Conservation (phyloP, 495 filamentous ascomycete species). For the Penicillium simplicissimum region DNA sequence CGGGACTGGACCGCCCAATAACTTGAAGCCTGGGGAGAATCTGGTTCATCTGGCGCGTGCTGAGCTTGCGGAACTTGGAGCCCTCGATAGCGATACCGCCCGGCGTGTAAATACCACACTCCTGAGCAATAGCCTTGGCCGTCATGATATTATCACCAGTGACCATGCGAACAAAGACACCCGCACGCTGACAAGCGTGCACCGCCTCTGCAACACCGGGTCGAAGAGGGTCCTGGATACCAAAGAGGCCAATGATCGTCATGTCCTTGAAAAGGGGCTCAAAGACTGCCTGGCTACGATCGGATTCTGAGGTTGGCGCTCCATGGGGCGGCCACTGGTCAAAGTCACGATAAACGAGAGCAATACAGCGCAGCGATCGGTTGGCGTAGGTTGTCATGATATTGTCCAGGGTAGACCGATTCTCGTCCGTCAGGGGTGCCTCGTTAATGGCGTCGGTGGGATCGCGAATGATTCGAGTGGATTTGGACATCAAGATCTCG, state of each 20-base stretch:
- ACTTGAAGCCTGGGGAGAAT: slow-evolving; percentile 78
- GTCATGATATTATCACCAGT: slow-evolving; percentile 86
- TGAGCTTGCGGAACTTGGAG: slow-evolving; percentile 73
- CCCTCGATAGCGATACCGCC: slow-evolving; percentile 84
- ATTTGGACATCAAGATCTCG: slow-evolving; percentile 76
- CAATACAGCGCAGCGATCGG: slow-evolving; percentile 84
- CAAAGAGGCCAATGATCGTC: slow-evolving; percentile 75
- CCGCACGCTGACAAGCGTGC: slow-evolving; percentile 69
- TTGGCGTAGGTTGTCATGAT: slow-evolving; percentile 77
- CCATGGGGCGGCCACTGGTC: slow-evolving; percentile 81
- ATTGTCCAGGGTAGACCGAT: slow-evolving; percentile 58
- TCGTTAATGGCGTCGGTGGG: slow-evolving; percentile 61
- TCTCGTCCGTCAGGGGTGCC: slow-evolving; percentile 55
- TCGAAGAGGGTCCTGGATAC: slow-evolving; percentile 86
- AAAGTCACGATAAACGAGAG: slow-evolving; percentile 84
- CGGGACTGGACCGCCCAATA: slow-evolving; percentile 79
- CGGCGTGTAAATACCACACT: slow-evolving; percentile 77
- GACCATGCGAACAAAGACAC: slow-evolving; percentile 87
- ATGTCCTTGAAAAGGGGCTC: slow-evolving; percentile 78
- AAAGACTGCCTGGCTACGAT: slow-evolving; percentile 70
- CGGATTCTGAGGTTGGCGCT: slow-evolving; percentile 64
- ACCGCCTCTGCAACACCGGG: slow-evolving; percentile 76
- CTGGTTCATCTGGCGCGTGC: slow-evolving; percentile 62
- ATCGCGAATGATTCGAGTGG: slow-evolving; percentile 69
- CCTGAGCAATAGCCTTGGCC: slow-evolving; percentile 79